Percentiles rank a stretch among this genome's conserved stretches.
phyloP scores from a whole-genome alignment of 1,284 basidiomycete species.

The Chondrostereum purpureum region DNA sequence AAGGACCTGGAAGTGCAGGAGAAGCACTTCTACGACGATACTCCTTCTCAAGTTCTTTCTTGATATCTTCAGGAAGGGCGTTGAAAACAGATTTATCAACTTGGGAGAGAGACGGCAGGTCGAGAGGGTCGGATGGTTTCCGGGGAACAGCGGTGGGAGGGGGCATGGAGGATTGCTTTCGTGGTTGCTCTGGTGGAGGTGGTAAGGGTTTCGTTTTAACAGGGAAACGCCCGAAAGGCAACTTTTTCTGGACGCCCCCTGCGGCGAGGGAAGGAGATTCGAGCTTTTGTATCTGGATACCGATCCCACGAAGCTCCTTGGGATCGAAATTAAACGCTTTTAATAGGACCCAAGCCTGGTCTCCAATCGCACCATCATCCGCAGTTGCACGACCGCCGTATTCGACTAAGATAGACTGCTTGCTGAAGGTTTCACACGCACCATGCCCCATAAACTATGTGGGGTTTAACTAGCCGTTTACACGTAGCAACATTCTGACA shows the following conservation, averaged over 20 bases:
- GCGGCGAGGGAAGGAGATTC: conserved; percentile 37
- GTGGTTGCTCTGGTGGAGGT: neutral
- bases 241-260: conserved; percentile 40
- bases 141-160: neutral
- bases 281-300: conserved; percentile 88
- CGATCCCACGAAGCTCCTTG: conserved; percentile 86
- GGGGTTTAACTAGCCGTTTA: neutral
- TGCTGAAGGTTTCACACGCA: conserved; percentile 77
- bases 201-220: conserved; percentile 14
- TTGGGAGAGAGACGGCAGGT: conserved; percentile 67
- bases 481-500: too few relatives aligned
- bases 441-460: conserved; percentile 89
- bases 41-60: conserved; percentile 62
- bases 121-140: conserved; percentile 19
- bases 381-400: conserved; percentile 65
- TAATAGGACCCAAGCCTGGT: conserved; percentile 76
- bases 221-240: conserved; percentile 43
- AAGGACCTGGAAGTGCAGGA: conserved; percentile 21
- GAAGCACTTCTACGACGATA: conserved; percentile 55
- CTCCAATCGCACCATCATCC: conserved; percentile 65
- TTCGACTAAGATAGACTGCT: conserved; percentile 56
- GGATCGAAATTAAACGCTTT: conserved; percentile 73
- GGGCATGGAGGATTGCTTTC: neutral
- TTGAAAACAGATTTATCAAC: conserved; percentile 68
- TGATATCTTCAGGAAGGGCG: conserved; percentile 66